Evolutionary conservation across 257 asterid genomes (phyloP).

Genomic region (Schizonepeta tenuifolia): DNA sequence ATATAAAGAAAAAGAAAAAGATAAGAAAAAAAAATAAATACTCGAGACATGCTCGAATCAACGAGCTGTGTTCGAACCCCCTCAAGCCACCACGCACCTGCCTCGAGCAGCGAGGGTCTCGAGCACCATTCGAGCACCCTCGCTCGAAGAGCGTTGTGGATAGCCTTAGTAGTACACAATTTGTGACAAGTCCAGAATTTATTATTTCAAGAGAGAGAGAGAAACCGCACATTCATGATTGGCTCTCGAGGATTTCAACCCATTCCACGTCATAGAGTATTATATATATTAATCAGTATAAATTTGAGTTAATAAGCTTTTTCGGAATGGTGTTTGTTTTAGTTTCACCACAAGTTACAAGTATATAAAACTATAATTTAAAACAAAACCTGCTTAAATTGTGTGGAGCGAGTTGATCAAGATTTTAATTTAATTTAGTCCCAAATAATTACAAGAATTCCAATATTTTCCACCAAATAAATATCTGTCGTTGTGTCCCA

Average conservation of each 20-base stretch:
- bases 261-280: constrained; percentile 4
- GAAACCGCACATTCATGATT: constrained; percentile 10
- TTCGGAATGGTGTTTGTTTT: background rate
- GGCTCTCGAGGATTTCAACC: background rate
- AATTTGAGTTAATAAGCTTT: background rate
- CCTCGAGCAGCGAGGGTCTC: no score
- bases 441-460: background rate
- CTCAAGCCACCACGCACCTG: no score
- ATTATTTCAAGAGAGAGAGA: background rate
- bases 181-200: background rate
- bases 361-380: no score
- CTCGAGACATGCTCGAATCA: no score
- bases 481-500: constrained; percentile 72
- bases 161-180: no score
- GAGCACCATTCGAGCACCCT: no score
- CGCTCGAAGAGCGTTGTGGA: no score
- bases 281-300: background rate
- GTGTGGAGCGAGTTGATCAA: constrained; percentile 35
- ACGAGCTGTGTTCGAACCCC: no score
- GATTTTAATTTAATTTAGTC: background rate
- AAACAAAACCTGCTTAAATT: background rate
- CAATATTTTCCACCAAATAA: constrained; percentile 62
- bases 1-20: no score
- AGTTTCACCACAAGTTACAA: background rate
- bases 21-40: no score